Evolutionary conservation across 805 yeast genomes (phyloP), one percentile per base, ranked within the genome.

Genomic region (Saccharomycopsis babjevae): DNA sequence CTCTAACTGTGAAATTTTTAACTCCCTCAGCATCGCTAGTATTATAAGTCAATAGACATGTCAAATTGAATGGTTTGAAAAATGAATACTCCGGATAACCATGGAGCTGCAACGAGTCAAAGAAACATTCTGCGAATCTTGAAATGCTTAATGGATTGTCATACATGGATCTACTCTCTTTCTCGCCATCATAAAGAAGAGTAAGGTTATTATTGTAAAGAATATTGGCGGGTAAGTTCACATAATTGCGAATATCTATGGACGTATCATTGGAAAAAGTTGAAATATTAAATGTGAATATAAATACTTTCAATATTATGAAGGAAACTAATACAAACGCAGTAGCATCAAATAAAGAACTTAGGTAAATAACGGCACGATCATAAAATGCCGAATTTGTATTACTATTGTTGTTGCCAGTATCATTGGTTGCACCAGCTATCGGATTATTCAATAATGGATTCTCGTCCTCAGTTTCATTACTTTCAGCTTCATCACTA

Each of bases 211-310:
- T 58, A 18, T 55, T 28, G 16, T 57, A 18, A 4, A 62, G 36
- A 7, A 64, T 28, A 36, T 60, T 56, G 16, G 38, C 34, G 4
- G 63, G 59, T 8, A 55, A 16, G 28, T 40, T 32, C 5, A 60
- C 13, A 39, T 62, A 62, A 38, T 62, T 61, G 25, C 32, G 30
- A 22, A 62, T 46, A 34, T 62, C 65, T 20, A 22, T 25, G 6
- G 55, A 28, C n/a, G 28, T 56, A 42, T 62, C 63, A 39, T 52
- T 55, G 8, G 65, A 62, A 39, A 62, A 62, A 16, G 65, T 60
- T 3, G 52, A 46, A 22, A 46, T 46, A 16, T 25, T 22, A 25
- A 46, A 46, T 11, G 28, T 15, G 22, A 46, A 46, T 22, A 6
- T 2, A 28, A 46, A 46, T 22, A 46, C 32, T 22, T 28, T 25